Evolutionary conservation across 1,139 yeast species (phyloP).

Genomic region (Spathaspora sp.): DNA sequence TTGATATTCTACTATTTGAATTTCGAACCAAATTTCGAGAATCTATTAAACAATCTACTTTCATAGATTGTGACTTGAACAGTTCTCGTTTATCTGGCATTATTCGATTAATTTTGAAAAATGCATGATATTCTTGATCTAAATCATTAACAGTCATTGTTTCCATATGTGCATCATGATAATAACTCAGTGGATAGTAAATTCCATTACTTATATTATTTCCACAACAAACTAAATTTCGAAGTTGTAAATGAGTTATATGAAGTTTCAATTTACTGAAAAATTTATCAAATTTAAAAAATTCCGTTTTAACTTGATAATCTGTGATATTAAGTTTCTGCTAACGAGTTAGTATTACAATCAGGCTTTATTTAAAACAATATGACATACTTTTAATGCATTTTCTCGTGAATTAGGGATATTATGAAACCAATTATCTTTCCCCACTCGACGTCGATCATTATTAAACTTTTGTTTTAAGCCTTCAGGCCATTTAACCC

Average conservation of each 20-base stretch:
- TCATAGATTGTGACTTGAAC: conserved; percentile 26
- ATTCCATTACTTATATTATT: conserved; percentile 34
- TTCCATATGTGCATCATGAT: conserved; percentile 32
- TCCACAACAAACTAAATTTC: conserved; percentile 51
- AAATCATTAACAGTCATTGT: conserved; percentile 17
- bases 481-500: conserved; percentile 37
- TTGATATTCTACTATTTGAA: conserved; percentile 46
- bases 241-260: conserved; percentile 56
- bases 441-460: conserved; percentile 38
- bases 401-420: conserved; percentile 33
- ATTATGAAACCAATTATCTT: conserved; percentile 39
- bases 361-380: background rate
- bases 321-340: conserved; percentile 25
- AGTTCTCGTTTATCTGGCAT: conserved; percentile 23
- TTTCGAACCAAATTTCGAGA: conserved; percentile 31
- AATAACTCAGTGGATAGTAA: conserved; percentile 42
- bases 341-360: conserved; percentile 18
- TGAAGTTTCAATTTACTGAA: conserved; percentile 47
- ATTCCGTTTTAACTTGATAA: conserved; percentile 23
- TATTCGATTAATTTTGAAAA: conserved; percentile 38
- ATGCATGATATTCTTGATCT: conserved; percentile 29
- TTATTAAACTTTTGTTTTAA: conserved; percentile 30
- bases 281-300: conserved; percentile 41
- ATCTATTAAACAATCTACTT: conserved; percentile 38
- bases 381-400: conserved; percentile 34